Base-by-base conservation (phyloP, 441 rosid species). In the Populus hybrid region DNA sequence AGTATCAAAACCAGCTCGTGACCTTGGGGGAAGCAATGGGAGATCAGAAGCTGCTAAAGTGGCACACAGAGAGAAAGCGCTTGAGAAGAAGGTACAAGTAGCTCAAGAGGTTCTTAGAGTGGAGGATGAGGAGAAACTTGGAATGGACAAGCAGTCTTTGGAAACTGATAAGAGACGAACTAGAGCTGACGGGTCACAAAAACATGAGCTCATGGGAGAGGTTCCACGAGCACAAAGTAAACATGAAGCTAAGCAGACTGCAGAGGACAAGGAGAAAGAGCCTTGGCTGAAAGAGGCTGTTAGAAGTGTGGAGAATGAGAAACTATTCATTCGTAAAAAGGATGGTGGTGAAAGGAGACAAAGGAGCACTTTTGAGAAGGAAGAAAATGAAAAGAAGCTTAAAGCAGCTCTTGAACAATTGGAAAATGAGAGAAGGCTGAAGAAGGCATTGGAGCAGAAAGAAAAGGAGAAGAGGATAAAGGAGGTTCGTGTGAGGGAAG, bases 391-490 rank as follows among this genome's bases (percentile, higher is more conserved):
- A 74, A 80, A 83, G 68, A 85, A 75, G 72, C 59, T 84, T 29
- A 79, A 69, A 68, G 84, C 74, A 75, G 77, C 78, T 67, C 77
- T 33, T 68, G 90, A 84, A 40, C 80, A 73, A 76, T 82, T 74
- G 75, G 90, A 87, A 65, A 69, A 76, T 64, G 90, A 90, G 75
- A 84, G 74, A 74, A 85, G 72, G 67, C 71, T 73, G 69, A 84
- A 82, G 73, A 83, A 73, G 75, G 81, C 83, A 75, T 53, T 76
- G 72, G 85, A 82, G 84, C 81, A 76, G 88, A 71, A 36, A 40
- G 73, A 81, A 65, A 86, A 69, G 23, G 87, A 86, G 80, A 80
- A 73, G 73, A 84, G 29, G 74, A 69, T 21, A 28, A 80, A 73
- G 74, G 87, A 83, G 87, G 82, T 80, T 59, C 53, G 8, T 73